Conservation (phyloP, 306 rosid genomes). For the Corylus heterophylla region DNA sequence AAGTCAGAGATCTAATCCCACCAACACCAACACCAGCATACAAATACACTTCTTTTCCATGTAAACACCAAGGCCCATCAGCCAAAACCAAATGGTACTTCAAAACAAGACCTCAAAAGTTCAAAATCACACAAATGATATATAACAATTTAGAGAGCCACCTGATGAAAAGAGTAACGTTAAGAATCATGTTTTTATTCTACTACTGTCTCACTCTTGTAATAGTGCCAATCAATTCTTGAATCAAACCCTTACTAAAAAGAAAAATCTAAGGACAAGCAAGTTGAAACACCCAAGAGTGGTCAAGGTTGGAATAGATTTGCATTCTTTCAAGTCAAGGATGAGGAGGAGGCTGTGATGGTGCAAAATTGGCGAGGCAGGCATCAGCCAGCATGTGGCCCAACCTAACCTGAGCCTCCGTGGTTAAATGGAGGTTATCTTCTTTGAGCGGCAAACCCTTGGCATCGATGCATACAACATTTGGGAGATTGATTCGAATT, state of each 20-base stretch:
- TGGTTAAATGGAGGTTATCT: conserved; percentile 73
- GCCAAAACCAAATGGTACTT: no score
- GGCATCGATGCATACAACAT: conserved; percentile 70
- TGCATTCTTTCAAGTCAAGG: not conserved
- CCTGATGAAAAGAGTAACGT: no score
- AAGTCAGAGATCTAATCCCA: no score
- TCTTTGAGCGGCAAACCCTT: conserved; percentile 61
- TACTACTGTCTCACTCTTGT: no score
- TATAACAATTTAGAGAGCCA: no score
- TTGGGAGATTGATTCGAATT: conserved; percentile 47
- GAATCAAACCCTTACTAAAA: not conserved
- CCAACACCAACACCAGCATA: no score
- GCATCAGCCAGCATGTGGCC: conserved; percentile 72
- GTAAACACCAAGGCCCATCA: no score
- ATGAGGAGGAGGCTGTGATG: not conserved
- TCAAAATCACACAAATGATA: no score
- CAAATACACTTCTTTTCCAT: no score
- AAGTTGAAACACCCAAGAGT: not conserved
- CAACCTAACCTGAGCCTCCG: conserved; percentile 58
- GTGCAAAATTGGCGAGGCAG: conserved; percentile 52
- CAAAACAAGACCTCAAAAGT: no score
- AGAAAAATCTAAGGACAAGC: not conserved
- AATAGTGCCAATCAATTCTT: no score
- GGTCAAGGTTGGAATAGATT: not conserved
- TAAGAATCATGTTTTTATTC: no score